These are phyloP conservation scores for Galerina sulciceps DNA, from an alignment of 768 basidiomycete genomes.

Conservation along the genomic window DNA sequence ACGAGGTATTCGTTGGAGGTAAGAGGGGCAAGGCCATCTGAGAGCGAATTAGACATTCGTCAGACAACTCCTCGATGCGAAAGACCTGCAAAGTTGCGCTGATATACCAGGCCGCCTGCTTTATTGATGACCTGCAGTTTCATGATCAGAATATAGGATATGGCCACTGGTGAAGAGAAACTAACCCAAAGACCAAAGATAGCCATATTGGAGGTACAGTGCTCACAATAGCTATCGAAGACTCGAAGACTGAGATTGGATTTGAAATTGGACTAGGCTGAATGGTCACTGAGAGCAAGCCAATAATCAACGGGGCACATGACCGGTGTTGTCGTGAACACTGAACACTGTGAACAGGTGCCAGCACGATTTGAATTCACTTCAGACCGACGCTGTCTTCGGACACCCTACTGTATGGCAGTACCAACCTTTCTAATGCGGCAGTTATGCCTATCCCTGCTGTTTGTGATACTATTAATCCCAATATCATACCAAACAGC, in stretches of 20 bases:
- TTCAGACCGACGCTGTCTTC: no score
- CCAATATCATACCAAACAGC: slow-evolving; percentile 38
- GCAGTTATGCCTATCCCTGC: slow-evolving; percentile 17
- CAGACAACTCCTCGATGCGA: slow-evolving; percentile 12
- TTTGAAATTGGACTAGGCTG: no score
- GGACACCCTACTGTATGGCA: not conserved
- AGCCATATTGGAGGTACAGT: slow-evolving; percentile 50
- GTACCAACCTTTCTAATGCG: not conserved
- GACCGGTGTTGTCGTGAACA: no score
- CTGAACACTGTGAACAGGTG: no score
- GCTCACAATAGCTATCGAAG: no score
- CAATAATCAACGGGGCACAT: no score
- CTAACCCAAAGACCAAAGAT: slow-evolving; percentile 84
- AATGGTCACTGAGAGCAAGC: no score
- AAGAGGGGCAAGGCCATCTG: slow-evolving; percentile 90
- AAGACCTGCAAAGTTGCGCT: slow-evolving; percentile 87
- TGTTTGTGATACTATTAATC: slow-evolving; percentile 27
- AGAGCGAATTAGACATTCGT: slow-evolving; percentile 14
- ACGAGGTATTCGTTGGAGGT: slow-evolving; percentile 96
- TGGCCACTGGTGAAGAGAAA: not conserved
- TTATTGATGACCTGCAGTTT: slow-evolving; percentile 88
- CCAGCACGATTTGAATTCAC: no score
- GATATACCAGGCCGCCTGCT: slow-evolving; percentile 95
- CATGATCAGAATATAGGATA: slow-evolving; percentile 6
- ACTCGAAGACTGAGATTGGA: no score